Base-by-base conservation (phyloP, 202 grass and related monocot genomes). In the Zizania palustris region DNA sequence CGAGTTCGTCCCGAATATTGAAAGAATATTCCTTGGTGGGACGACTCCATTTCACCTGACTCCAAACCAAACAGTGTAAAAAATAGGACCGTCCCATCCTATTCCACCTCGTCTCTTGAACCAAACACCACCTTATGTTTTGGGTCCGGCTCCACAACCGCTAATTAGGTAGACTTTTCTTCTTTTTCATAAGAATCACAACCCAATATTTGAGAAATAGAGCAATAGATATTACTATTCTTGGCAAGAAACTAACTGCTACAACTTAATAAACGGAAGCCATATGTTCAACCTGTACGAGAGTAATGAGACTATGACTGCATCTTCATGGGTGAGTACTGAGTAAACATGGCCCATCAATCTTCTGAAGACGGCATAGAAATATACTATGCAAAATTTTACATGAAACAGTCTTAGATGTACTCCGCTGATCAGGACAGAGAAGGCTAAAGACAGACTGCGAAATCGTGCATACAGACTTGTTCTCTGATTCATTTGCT, bases 391-490 rank as follows among this genome's bases (percentile, higher is more conserved):
- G 22, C 18, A 43, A 49, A 80, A 15, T 41, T 65, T 6, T 21
- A 42, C 40, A 22, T 14, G 41, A 80, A 79, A 18, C 14, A 45
- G 40, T 60, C 50, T 42, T 8, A 9, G n/a, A n/a, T n/a, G n/a
- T n/a, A n/a, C n/a, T n/a, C n/a, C n/a, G n/a, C n/a, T n/a, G n/a
- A n/a, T n/a, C 3, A 16, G 16, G 80, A 57, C 3, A 71, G 66
- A 37, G 39, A 78, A 69, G 57, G 15, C 57, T 77, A 46, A 65
- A 39, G 45, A 35, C 7, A 6, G 42, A 62, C 36, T 56, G 34
- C 36, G 45, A 71, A 64, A 77, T 64, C 14, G 44, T 33, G 50
- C 1, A 70, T 38, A 19, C 0, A 21, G 62, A 85, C 83, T 5
- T 54, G 44, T 67, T 80, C 76, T 45, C 61, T 36, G 16, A 66